Evolutionary conservation across 1,284 basidiomycete genomes (phyloP), one percentile per base, ranked within the genome.

Genomic region (Rhizoctonia solani): DNA sequence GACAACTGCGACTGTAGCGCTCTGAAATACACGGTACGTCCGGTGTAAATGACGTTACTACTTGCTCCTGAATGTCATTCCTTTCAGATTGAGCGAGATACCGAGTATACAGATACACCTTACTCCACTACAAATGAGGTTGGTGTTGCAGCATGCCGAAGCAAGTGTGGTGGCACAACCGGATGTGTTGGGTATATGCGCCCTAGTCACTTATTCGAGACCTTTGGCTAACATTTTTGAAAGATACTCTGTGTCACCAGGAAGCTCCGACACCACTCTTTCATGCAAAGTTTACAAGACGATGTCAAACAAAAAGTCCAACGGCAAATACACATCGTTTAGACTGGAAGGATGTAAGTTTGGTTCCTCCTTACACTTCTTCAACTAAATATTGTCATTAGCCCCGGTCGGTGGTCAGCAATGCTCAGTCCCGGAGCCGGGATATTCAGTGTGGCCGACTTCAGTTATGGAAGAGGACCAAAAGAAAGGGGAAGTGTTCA

Each of bases 21-120:
- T 9, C n/a, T 63, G n/a, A 63, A 52, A 14, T 63, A 63, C 47
- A 23, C 30, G 23, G 56, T 47, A 46, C 27, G 56, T 16, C n/a
- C n/a, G 6, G 25, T 29, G 19, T 11, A 23, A 29, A 30, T 19
- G 5, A 46, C 13, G 5, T 46, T 25, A 3, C 2, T 14, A 29
- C n/a, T 14, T 25, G 27, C 4, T 13, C 3, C 2, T 16, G 11
- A 3, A 8, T 6, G 52, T 54, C n/a, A 39, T 39, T 39, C 37
- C 37, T 39, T 39, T n/a, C n/a, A 54, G 52, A 34, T 34, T 21
- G 27, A 54, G 29, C 52, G 52, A 8, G 52, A 54, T 16, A 54
- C 52, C 8, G 52, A 54, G 34, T 54, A 30, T n/a, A 54, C 52
- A 6, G 30, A 54, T n/a, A 30, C 52, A 3, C 27, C 25, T 4